Percentiles rank a stretch among this genome's conserved stretches.
phyloP scores from a whole-genome alignment of 2,329 filamentous ascomycete species.

The Neodidymelliopsis sp. region DNA sequence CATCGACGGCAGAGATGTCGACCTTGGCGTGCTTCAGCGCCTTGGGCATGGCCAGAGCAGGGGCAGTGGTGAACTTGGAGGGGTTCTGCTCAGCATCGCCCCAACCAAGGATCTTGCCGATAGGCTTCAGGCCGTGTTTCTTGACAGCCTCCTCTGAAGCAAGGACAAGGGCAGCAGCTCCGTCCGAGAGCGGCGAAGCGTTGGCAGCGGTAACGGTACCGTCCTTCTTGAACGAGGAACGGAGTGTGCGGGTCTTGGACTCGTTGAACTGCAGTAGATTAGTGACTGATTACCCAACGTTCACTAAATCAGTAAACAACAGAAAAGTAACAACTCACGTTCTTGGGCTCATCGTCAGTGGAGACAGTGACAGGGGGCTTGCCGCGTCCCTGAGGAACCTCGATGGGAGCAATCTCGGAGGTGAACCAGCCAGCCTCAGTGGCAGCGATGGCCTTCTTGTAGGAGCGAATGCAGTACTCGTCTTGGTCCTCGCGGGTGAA shows the following conservation, averaged over 20 bases:
- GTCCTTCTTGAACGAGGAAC: slow-evolving; percentile 80
- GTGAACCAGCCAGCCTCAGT: slow-evolving; percentile 82
- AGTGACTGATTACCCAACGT: slow-evolving; percentile 1
- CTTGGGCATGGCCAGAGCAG: slow-evolving; percentile 94
- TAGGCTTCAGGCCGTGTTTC: slow-evolving; percentile 86
- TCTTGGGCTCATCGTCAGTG: slow-evolving; percentile 95
- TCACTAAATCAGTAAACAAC: neutral
- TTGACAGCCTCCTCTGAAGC: slow-evolving; percentile 94
- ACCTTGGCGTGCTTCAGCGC: slow-evolving; percentile 94
- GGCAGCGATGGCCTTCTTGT: slow-evolving; percentile 90
- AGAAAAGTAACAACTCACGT: slow-evolving; percentile 60
- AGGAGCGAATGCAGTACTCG: slow-evolving; percentile 92
- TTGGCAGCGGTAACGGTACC: slow-evolving; percentile 97
- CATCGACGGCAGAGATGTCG: slow-evolving; percentile 79
- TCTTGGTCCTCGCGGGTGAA: slow-evolving; percentile 89
- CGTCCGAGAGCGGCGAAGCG: slow-evolving; percentile 94
- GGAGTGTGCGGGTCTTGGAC: slow-evolving; percentile 59
- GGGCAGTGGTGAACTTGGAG: slow-evolving; percentile 94
- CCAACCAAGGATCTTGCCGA: slow-evolving; percentile 98
- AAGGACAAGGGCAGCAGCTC: slow-evolving; percentile 88
- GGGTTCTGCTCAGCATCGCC: slow-evolving; percentile 91
- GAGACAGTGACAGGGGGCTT: slow-evolving; percentile 85
- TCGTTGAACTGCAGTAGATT: slow-evolving; percentile 56
- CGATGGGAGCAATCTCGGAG: slow-evolving; percentile 86
- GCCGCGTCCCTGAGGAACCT: slow-evolving; percentile 85